Base-by-base conservation (phyloP, 495 filamentous ascomycete genomes). In the Arthonia radiata region DNA sequence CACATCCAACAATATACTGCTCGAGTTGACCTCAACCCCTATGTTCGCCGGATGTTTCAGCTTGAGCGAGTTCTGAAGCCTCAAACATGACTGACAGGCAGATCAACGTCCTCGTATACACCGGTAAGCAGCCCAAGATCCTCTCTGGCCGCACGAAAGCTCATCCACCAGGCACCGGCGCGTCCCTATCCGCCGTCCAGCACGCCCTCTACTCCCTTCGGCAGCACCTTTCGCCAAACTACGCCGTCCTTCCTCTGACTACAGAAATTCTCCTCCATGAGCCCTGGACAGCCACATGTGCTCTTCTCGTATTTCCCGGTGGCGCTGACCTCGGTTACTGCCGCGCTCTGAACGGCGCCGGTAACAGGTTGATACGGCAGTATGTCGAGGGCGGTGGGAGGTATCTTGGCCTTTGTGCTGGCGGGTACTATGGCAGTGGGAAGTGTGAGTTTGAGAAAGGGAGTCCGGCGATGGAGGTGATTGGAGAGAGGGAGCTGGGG, bases 321-420 rank as follows among this genome's bases (percentile, higher is more conserved):
- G 86, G 86, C n/a, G 86, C 79, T 11, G 86, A 97, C 39, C 57
- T 91, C 23, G 78, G 71, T 17, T 97, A 93, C 49, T 91, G 81
- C 40, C 67, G 75, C 3, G 68, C 62, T 7, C 59, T 97, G 23
- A 86, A 94, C 46, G 86, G 86, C 17, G 53, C 66, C 31, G 86
- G 86, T 9, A 97, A 93, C 43, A 58, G 71, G 19, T 59, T 56
- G 29, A 93, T 97, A 43, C 52, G 55, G 11, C 69, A 81, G 32
- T 97, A 71, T 43, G 77, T 97, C 24, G 71, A 71, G 28, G 51
- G 64, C n/a, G 86, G 86, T 7, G 86, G 86, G 3, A 48, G 54
- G 2, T 97, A 83, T 42, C 56, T 94, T 13, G 89, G 86, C 3
- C 67, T 97, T 34, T 97, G 86, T 40, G 89, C 89, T 19, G 86